These are phyloP conservation scores for Dipodascopsis uninucleata DNA, from an alignment of 805 yeast genomes.

Conservation along the genomic window DNA sequence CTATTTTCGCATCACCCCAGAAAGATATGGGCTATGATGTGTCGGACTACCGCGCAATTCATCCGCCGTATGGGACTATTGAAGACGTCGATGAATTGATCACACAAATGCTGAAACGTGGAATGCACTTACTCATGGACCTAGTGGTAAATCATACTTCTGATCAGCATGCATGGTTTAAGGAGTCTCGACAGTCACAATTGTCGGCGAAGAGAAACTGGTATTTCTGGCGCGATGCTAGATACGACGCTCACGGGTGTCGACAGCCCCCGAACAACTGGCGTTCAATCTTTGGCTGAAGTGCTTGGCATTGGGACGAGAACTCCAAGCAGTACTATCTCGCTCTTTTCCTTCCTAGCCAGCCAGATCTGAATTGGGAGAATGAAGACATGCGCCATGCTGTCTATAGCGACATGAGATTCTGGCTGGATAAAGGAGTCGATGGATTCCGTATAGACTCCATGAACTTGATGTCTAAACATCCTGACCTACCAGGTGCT, in stretches of 20 bases:
- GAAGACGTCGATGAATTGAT: conserved; percentile 51
- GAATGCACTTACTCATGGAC: conserved; percentile 51
- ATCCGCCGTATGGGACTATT: conserved; percentile 53
- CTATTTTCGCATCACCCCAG: conserved; percentile 57
- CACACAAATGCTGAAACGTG: conserved; percentile 46
- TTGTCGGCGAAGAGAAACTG: conserved; percentile 56
- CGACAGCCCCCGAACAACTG: conserved; percentile 57
- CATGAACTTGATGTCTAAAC: conserved; percentile 52
- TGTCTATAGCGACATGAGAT: conserved; percentile 45
- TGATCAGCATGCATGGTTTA: conserved; percentile 53
- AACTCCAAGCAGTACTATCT: conserved; percentile 53
- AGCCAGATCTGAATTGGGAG: conserved; percentile 65
- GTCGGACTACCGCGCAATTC: conserved; percentile 50
- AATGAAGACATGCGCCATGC: conserved; percentile 41
- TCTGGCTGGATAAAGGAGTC: conserved; percentile 55
- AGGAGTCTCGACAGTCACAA: conserved; percentile 50
- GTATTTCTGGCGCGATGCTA: conserved; percentile 56
- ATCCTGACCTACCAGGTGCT: conserved; percentile 46
- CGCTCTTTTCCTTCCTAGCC: conserved; percentile 50
- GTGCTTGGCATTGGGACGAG: conserved; percentile 58
- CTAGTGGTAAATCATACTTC: conserved; percentile 60
- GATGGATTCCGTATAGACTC: conserved; percentile 61
- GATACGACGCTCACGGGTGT: conserved; percentile 44
- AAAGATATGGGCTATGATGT: conserved; percentile 64
- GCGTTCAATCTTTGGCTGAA: conserved; percentile 50